A percentile compares a stretch with the other conserved stretches of the same genome.
These are phyloP conservation scores for Pestalotiopsis sp. DNA, from an alignment of 2,329 filamentous ascomycete species.

Conservation along the genomic window DNA sequence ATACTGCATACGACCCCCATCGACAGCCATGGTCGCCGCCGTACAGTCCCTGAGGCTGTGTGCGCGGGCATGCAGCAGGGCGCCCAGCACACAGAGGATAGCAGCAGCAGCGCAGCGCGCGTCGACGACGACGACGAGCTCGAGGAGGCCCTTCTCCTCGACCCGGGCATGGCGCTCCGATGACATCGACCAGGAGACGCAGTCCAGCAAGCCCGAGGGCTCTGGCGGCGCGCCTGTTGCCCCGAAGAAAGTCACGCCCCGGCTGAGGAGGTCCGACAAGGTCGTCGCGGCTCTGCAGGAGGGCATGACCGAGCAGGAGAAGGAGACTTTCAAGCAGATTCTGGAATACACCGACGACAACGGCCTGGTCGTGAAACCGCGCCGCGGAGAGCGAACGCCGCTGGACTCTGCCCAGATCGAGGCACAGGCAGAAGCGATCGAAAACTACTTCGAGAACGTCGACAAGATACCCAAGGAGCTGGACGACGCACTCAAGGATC, in stretches of 20 bases:
- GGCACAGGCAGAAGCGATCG: background rate
- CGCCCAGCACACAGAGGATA: conserved; percentile 19
- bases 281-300: conserved; percentile 8
- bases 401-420: background rate
- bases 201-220: conserved; percentile 14
- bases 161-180: conserved; percentile 22
- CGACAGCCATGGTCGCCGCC: conserved; percentile 40
- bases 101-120: conserved; percentile 20
- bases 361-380: background rate
- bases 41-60: conserved; percentile 41
- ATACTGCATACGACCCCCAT: conserved; percentile 17
- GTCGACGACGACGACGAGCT: conserved; percentile 11
- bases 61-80: conserved; percentile 35
- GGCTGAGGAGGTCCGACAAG: background rate
- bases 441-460: background rate
- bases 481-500: conserved; percentile 30
- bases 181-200: conserved; percentile 21
- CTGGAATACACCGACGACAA: conserved; percentile 3
- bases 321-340: background rate
- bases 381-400: background rate
- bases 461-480: background rate
- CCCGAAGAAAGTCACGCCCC: background rate
- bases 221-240: background rate
- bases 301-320: conserved; percentile 6
- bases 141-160: conserved; percentile 29